Base-by-base conservation (phyloP, 768 basidiomycete genomes). In the Rickenella mellea region DNA sequence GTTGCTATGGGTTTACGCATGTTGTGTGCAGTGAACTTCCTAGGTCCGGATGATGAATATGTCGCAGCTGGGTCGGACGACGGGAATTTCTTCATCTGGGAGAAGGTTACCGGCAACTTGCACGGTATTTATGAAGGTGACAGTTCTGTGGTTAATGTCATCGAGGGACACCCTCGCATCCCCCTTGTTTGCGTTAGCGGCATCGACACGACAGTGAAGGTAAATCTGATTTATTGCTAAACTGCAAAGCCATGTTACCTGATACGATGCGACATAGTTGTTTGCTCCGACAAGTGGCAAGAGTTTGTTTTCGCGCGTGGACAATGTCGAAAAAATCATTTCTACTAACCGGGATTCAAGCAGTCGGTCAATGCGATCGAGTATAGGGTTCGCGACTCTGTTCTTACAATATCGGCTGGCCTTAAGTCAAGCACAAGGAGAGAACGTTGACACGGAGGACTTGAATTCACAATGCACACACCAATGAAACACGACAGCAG, bases 91-190 rank as follows among this genome's bases (percentile, higher is more conserved):
- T 94, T 94, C 56, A 67, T 92, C 11, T 94, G 90, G 90, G 66
- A 75, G 46, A 92, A 92, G 54, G 58, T 62, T 14, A 71, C 71
- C 12, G 80, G 78, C 0, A 58, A 58, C 10, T 59, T 92, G 8
- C 74, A 77, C 41, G 85, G 83, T 11, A 78, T 94, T 33, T 78
- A 86, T 50, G 86, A 92, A 65, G 90, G 89, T 27, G 90, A 94
- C 51, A 69, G 72, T 19, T 71, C 63, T 39, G 76, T 91, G 2
- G 90, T 92, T 12, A 94, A 93, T 55, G 84, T 84, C 52, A 75
- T 94, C 40, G 89, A 92, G 59, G 78, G 76, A 1, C 88, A 93
- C 50, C 68, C 90, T 0, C 70, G 76, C 31, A 62, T 91, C 12
- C 89, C 90, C 0, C 60, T 93, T 17, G 57, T 90, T n/a, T 88